phyloP scores from a whole-genome alignment of 2,329 filamentous ascomycete genomes.

The Myriosclerotinia duriaeana region DNA sequence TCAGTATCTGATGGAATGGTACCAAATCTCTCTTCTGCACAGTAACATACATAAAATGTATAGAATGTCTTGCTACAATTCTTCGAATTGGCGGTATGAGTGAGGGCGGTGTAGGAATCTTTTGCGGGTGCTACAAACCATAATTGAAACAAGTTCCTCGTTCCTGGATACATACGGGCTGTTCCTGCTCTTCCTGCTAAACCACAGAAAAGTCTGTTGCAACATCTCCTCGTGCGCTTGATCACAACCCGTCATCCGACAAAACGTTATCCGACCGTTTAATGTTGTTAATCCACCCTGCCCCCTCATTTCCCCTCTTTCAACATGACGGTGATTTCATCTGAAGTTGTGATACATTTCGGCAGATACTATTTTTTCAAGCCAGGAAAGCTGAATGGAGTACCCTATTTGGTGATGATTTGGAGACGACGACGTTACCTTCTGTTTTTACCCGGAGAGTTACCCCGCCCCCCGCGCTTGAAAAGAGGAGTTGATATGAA shows the following conservation, averaged over 20 bases:
- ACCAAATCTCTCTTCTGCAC: not conserved
- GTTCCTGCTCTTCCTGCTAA: not conserved
- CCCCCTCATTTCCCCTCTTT: not conserved
- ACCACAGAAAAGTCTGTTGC: not conserved
- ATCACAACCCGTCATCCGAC: not conserved
- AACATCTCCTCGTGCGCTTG: not conserved
- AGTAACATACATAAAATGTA: not conserved
- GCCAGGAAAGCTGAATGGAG: not conserved
- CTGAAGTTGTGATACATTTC: constrained; percentile 8
- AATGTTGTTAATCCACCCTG: not conserved
- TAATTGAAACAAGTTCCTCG: not conserved
- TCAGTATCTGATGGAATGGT: not conserved
- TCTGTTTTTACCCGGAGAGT: not conserved
- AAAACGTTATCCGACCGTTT: not conserved
- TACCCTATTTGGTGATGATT: constrained; percentile 2
- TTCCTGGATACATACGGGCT: not conserved
- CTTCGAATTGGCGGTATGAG: not conserved
- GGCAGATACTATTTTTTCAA: not conserved
- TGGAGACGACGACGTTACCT: not conserved
- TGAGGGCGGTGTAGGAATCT: not conserved
- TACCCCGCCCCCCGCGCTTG: not conserved
- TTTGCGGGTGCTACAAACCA: not conserved
- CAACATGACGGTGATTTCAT: not conserved
- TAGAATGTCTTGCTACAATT: not conserved
- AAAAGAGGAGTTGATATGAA: not conserved